A percentile compares a stretch with the other conserved stretches of the same genome.
phyloP scores from a whole-genome alignment of 768 basidiomycete species.

The Boletus rubescentipes region DNA sequence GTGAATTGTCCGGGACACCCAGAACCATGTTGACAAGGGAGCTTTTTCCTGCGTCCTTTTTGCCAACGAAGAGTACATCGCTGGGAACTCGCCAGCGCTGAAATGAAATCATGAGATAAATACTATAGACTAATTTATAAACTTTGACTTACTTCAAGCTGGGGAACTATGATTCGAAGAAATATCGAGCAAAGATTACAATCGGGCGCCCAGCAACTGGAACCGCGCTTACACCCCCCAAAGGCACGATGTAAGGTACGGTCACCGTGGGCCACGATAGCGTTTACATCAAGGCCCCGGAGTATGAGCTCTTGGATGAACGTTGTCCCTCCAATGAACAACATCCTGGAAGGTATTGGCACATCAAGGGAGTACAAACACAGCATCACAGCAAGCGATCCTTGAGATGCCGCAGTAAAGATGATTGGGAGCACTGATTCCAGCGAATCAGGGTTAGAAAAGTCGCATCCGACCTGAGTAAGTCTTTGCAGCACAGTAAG shows the following conservation, averaged over 20 bases:
- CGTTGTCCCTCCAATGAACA: background rate
- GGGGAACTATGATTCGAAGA: background rate
- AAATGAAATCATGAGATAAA: too few relatives aligned
- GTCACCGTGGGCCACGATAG: background rate
- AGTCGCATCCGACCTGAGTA: background rate
- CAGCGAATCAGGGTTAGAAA: background rate
- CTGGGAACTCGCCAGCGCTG: too few relatives aligned
- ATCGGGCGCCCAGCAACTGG: background rate
- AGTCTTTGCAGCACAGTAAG: background rate
- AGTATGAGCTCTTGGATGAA: background rate
- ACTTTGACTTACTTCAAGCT: too few relatives aligned
- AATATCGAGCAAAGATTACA: background rate
- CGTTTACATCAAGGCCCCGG: background rate
- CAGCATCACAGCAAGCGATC: background rate
- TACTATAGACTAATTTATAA: too few relatives aligned
- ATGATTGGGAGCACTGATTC: background rate
- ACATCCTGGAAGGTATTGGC: background rate
- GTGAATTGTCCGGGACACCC: background rate
- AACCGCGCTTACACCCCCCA: background rate
- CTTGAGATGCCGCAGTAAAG: background rate
- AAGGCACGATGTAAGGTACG: background rate
- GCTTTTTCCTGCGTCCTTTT: background rate
- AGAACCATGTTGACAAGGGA: background rate
- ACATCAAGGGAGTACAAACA: background rate
- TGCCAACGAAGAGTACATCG: background rate